Evolutionary conservation across 2,329 filamentous ascomycete genomes (phyloP).

Genomic region (Lachnellula arida): DNA sequence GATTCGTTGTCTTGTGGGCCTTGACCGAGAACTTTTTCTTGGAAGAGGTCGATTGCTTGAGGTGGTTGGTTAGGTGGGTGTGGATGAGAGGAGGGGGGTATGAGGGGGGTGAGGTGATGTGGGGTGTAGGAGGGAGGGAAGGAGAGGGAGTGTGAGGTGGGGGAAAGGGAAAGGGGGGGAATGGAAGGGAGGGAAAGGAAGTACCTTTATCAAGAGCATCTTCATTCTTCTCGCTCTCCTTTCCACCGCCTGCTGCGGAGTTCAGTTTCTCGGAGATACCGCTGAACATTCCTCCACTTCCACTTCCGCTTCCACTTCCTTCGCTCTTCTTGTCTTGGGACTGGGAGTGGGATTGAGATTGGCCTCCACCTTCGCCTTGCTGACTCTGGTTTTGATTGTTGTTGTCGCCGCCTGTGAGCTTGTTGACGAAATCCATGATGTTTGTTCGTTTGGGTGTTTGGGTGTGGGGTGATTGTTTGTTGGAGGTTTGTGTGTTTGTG

Average conservation of each 20-base stretch:
- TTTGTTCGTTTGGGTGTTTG: neutral
- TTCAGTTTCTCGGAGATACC: slow-evolving; percentile 69
- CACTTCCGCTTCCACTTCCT: slow-evolving; percentile 12
- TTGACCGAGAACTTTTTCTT: slow-evolving; percentile 67
- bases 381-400: slow-evolving; percentile 29
- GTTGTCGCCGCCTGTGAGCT: slow-evolving; percentile 40
- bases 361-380: slow-evolving; percentile 5
- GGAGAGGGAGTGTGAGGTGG: too few species aligned
- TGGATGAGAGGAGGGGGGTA: neutral
- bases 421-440: slow-evolving; percentile 54
- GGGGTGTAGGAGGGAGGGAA: too few species aligned
- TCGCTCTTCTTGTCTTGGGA: slow-evolving; percentile 13
- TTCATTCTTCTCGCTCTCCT: slow-evolving; percentile 74
- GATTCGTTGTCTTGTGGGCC: slow-evolving; percentile 68
- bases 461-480: too few species aligned
- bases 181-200: neutral
- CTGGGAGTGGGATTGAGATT: slow-evolving; percentile 18
- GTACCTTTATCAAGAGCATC: slow-evolving; percentile 77
- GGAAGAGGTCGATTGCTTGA: slow-evolving; percentile 69
- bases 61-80: slow-evolving; percentile 7
- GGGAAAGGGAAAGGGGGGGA: neutral
- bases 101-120: too few species aligned
- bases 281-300: slow-evolving; percentile 44
- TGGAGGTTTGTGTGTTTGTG: too few species aligned
- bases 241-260: slow-evolving; percentile 65